A percentile compares a stretch with the other conserved stretches of the same genome.
Evolutionary conservation across 805 yeast species (phyloP).

Genomic region (Wickerhamiella galacta): DNA sequence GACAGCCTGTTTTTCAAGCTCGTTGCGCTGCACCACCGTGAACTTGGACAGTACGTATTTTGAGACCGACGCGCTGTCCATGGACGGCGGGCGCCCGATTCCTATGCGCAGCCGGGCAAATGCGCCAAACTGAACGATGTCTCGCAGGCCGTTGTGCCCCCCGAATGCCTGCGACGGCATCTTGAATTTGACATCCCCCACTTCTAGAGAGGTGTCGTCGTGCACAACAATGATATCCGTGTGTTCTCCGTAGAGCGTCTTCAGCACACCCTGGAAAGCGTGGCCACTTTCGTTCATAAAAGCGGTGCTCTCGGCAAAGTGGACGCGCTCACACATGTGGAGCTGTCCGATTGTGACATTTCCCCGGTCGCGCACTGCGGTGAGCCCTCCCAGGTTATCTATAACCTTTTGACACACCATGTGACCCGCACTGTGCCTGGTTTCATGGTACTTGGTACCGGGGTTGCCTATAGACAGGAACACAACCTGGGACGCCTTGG

Average conservation of each 20-base stretch:
- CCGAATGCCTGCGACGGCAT: conserved; percentile 43
- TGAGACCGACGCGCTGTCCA: conserved; percentile 32
- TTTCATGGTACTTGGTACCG: conserved; percentile 36
- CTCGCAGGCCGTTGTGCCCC: conserved; percentile 74
- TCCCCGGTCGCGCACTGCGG: conserved; percentile 9
- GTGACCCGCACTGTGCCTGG: conserved; percentile 74
- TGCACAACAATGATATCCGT: conserved; percentile 39
- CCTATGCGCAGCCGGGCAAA: conserved; percentile 63
- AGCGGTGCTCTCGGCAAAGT: conserved; percentile 35
- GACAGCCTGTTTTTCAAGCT: conserved; percentile 24
- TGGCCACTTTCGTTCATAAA: conserved; percentile 61
- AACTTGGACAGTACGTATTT: conserved; percentile 45
- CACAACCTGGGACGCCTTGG: conserved; percentile 8
- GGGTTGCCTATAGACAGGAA: conserved; percentile 58
- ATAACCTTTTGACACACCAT: conserved; percentile 26
- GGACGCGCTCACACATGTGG: conserved; percentile 15
- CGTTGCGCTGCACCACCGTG: conserved; percentile 23
- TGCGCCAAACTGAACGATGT: conserved; percentile 34
- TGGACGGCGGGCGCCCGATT: conserved; percentile 45
- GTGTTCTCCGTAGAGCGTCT: conserved; percentile 15
- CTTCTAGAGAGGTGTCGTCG: conserved; percentile 55
- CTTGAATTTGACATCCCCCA: conserved; percentile 53
- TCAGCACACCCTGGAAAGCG: conserved; percentile 36
- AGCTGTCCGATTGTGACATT: conserved; percentile 15
- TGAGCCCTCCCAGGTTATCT: conserved; percentile 6